Evolutionary conservation across 495 filamentous ascomycete species (phyloP).

Genomic region (Chlorociboria aeruginascens): DNA sequence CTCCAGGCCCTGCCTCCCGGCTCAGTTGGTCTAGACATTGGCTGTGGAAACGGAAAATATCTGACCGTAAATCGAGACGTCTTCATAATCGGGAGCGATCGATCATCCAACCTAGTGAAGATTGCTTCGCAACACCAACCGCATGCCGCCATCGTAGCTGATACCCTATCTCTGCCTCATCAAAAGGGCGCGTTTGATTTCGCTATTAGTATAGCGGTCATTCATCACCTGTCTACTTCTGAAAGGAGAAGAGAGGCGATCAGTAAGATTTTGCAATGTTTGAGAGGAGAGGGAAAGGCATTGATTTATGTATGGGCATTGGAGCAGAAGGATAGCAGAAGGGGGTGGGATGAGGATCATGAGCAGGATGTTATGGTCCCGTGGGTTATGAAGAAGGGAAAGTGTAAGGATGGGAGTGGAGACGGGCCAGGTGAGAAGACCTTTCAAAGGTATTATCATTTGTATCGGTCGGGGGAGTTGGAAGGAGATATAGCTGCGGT

Average conservation of each 20-base stretch:
- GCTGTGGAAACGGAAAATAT: constrained; percentile 97
- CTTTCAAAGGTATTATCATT: constrained; percentile 89
- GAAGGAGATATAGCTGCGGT: constrained; percentile 66
- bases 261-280: constrained; percentile 53
- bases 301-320: constrained; percentile 95
- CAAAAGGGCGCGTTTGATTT: constrained; percentile 68
- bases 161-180: constrained; percentile 58
- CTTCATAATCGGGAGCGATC: constrained; percentile 79
- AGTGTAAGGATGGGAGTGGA: constrained; percentile 20
- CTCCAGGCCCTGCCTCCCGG: constrained; percentile 54
- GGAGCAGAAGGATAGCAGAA: constrained; percentile 77
- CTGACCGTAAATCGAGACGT: constrained; percentile 65
- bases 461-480: constrained; percentile 79
- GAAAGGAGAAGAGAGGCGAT: constrained; percentile 64
- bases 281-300: constrained; percentile 52
- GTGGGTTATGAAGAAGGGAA: constrained; percentile 60
- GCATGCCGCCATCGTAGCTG: constrained; percentile 51
- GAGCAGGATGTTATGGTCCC: constrained; percentile 93
- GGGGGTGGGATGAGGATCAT: constrained; percentile 82
- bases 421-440: constrained; percentile 18
- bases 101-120: constrained; percentile 62
- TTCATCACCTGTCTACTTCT: constrained; percentile 88
- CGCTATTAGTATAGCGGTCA: constrained; percentile 85
- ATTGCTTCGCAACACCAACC: constrained; percentile 59
- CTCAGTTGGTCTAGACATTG: constrained; percentile 79